Base-by-base conservation (phyloP, 352 stramenopile species). In the Phytophthora macrochlamydospora region DNA sequence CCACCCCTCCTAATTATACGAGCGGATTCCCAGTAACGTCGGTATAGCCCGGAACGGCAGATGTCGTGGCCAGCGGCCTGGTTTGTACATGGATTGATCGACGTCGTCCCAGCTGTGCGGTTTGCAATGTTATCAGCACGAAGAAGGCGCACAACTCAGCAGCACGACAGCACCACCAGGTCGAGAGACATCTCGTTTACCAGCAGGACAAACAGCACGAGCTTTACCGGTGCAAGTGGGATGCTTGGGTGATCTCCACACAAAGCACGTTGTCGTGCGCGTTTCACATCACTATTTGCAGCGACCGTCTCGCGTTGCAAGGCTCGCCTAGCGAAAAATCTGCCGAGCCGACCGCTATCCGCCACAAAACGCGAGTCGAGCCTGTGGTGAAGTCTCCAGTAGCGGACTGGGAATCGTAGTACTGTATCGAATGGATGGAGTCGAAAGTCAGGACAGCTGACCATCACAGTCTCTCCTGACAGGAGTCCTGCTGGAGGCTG, bases 201-300 rank as follows among this genome's bases (percentile, higher is more conserved):
- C 18, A 24, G 35, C 6, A 11, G 35, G 6, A 40, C 35, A 40
- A 40, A 11, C 35, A 40, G 9, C 35, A 40, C 35, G 6, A 40
- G 9, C 35, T 11, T 11, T 40, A 11, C 6, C 35, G 9, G 6
- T 11, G 35, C 35, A 11, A 40, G 9, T 40, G 35, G 9, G 24
- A 49, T 49, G 24, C 38, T 13, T 45, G 38, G 13, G 38, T 45
- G 18, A 24, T 24, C 18, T 24, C 46, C 46, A 50, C 43, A 9
- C 52, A 8, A 44, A 55, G 24, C 6, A 32, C 11, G 33, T 37
- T 68, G 58, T 35, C 65, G 65, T 68, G 59, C 65, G 58, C 50
- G 38, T 56, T 72, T 38, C 58, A 58, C 6, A 59, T 11, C 37
- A 12, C 33, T 24, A 24, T 14, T 12, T 44, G 44, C 43, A n/a